Evolutionary conservation across 306 rosid species (phyloP).

Genomic region (Heteromeles arbutifolia): DNA sequence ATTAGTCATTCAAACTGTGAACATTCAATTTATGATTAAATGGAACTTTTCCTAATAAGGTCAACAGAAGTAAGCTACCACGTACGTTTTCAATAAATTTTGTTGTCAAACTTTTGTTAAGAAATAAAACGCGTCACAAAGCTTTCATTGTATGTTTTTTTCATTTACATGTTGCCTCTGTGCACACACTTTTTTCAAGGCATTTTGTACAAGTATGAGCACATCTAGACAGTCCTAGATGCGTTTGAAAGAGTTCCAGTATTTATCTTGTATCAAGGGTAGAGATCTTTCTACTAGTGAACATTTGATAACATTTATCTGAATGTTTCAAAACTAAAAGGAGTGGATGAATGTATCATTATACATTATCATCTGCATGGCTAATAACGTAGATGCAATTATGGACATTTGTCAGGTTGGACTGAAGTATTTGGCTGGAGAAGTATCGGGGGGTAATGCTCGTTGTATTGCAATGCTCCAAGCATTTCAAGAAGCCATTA

Average conservation of each 20-base stretch:
- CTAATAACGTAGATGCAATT: background rate
- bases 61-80: background rate
- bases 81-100: background rate
- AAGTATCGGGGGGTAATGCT: slow-evolving; percentile 68
- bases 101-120: background rate
- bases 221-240: background rate
- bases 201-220: background rate
- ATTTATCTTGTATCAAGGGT: background rate
- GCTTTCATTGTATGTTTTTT: background rate
- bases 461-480: slow-evolving; percentile 84
- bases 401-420: slow-evolving; percentile 60
- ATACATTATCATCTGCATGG: background rate
- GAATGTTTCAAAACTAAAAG: background rate
- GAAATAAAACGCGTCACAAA: background rate
- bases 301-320: background rate
- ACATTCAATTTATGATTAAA: background rate
- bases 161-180: background rate
- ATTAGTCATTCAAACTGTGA: background rate
- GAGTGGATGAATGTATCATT: background rate
- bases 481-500: slow-evolving; percentile 69
- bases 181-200: background rate
- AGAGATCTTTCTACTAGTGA: background rate
- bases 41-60: background rate
- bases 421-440: slow-evolving; percentile 61
- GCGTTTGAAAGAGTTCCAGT: background rate